Base-by-base conservation (phyloP, 2,329 filamentous ascomycete species). In the Aulographum hederae region DNA sequence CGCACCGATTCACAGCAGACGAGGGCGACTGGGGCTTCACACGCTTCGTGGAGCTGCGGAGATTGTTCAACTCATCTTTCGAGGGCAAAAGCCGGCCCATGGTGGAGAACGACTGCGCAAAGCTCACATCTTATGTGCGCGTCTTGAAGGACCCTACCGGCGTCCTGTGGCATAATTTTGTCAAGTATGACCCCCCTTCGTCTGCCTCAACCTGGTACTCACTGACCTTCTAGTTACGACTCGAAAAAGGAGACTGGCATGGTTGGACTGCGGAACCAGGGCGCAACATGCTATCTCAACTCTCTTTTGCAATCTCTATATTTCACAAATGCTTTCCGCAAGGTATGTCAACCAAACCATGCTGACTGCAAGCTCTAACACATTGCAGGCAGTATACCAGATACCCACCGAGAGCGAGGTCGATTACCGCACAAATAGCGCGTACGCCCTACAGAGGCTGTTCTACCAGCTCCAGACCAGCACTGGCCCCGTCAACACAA, bases 21-120 rank as follows among this genome's bases (percentile, higher is more conserved):
- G 89, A 98, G 54, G 84, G 82, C 16, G 89, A 98, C 46, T 98
- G 89, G 89, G 89, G 89, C 2, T 98, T 98, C 52, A 98, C 89
- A n/a, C 66, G 86, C 34, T 98, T 95, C 48, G 73, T 84, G 10
- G 89, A 95, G 51, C 67, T 92, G 31, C 69, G 82, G 33, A 77
- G 73, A 46, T 76, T 95, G 51, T 92, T 94, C 48, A 76, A 75
- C 37, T 61, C 73, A 20, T 66, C 71, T 2, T 92, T 78, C 69
- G 78, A 89, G 35, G 69, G 72, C 31, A 56, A 55, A 37, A 63
- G 62, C 13, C 67, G 78, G 35, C 81, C 78, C 6, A 65, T 91
- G 41, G 68, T 84, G 13, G 80, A 91, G 47, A 71, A 80, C 44
- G 78, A 86, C 35, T 57, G 61, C 5, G 78, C 74, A 45, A 82